phyloP scores from a whole-genome alignment of 371 early-diverging fungal genomes.

The Mucor sp. region DNA sequence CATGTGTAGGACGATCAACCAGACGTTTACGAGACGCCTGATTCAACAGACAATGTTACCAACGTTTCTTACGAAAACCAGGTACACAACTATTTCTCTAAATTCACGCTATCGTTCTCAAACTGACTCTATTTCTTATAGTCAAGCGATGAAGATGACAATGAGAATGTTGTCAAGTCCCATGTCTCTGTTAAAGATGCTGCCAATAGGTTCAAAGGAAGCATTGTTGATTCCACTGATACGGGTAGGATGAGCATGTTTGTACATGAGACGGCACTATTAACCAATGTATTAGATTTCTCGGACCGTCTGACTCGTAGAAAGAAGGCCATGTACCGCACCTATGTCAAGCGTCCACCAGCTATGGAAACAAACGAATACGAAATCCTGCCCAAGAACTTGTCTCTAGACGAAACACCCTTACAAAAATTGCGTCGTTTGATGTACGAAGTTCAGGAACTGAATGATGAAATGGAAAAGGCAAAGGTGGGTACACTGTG shows the following conservation, averaged over 20 bases:
- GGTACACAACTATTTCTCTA: slow-evolving; percentile 33
- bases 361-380: slow-evolving; percentile 64
- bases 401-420: slow-evolving; percentile 68
- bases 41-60: slow-evolving; percentile 50
- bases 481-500: slow-evolving; percentile 39
- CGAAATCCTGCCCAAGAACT: slow-evolving; percentile 62
- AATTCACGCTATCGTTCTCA: neutral
- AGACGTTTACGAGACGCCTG: slow-evolving; percentile 88
- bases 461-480: slow-evolving; percentile 70
- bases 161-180: slow-evolving; percentile 60
- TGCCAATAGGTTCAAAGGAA: slow-evolving; percentile 55
- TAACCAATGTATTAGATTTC: slow-evolving; percentile 45
- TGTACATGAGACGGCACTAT: neutral
- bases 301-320: slow-evolving; percentile 64
- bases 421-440: slow-evolving; percentile 79
- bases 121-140: neutral
- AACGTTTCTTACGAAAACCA: slow-evolving; percentile 58
- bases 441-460: slow-evolving; percentile 81
- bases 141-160: slow-evolving; percentile 60
- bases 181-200: slow-evolving; percentile 64
- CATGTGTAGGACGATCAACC: slow-evolving; percentile 70
- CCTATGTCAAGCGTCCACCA: slow-evolving; percentile 59
- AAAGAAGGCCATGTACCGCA: slow-evolving; percentile 70
- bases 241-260: slow-evolving; percentile 31
- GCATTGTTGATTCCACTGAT: slow-evolving; percentile 46